These are phyloP conservation scores for Salisapilia sapeloensis DNA, from an alignment of 352 stramenopile genomes.

Conservation along the genomic window DNA sequence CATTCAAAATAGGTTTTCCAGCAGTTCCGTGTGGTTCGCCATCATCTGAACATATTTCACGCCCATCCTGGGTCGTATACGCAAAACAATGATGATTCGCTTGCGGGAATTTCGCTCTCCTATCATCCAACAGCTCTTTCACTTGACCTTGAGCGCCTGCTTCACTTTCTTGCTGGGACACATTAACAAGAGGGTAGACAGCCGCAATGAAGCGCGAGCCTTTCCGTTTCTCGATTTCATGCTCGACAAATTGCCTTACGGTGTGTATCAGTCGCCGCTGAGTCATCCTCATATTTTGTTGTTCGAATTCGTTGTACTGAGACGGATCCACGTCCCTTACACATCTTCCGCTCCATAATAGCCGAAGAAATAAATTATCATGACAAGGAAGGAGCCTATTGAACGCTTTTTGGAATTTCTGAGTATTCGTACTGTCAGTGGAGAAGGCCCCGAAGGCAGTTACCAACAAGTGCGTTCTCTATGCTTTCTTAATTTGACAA, in stretches of 20 bases:
- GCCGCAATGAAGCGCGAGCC: conserved; percentile 65
- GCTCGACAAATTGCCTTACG: conserved; percentile 30
- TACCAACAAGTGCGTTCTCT: conserved; percentile 32
- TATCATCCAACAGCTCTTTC: conserved; percentile 20
- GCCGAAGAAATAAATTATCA: conserved; percentile 3
- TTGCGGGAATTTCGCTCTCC: conserved; percentile 22
- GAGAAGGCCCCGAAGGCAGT: conserved; percentile 33
- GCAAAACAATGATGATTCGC: conserved; percentile 67
- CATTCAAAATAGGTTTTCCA: conserved; percentile 38
- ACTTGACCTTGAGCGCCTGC: conserved; percentile 16
- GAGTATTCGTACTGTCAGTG: conserved; percentile 57
- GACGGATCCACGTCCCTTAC: no score
- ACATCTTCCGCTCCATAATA: conserved; percentile 3
- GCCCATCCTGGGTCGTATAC: conserved; percentile 28
- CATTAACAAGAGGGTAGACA: conserved; percentile 20
- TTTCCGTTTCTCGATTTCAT: conserved; percentile 71
- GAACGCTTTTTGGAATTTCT: conserved; percentile 62
- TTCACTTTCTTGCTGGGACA: conserved; percentile 1
- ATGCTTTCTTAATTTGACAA: background rate
- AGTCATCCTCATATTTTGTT: conserved; percentile 3
- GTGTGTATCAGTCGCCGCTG: conserved; percentile 8
- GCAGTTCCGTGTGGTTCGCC: conserved; percentile 60
- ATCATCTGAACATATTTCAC: conserved; percentile 50
- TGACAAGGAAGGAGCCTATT: conserved; percentile 12
- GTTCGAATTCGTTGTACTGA: background rate